Base-by-base conservation (phyloP, 2,329 filamentous ascomycete species). In the Talaromyces sp. region DNA sequence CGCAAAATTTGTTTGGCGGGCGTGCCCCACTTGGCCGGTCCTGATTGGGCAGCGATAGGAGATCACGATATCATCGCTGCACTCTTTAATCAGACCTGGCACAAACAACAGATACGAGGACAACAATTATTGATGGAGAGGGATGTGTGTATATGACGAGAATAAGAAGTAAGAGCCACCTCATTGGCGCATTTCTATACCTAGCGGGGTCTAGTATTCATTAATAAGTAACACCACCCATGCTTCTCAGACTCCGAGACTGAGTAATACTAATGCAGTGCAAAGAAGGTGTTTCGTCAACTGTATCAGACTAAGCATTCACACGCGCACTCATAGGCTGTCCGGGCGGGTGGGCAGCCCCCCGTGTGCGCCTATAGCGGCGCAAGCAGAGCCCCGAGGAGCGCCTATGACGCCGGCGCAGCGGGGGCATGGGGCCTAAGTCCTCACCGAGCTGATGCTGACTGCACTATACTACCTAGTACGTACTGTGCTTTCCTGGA, bases 351-450 rank as follows among this genome's bases (percentile, higher is more conserved):
- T 46, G 43, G 43, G 43, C 21, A 46, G 43, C 43, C 43, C 41
- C 41, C 43, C 19, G 43, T 19, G n/a, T 46, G 43, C 43, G 43
- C 43, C 43, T 46, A 46, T 46, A 21, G 24, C 19, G n/a, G 17
- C 17, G 43, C 43, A 46, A n/a, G 10, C 51, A 57, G 32, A 19
- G 31, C 50, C 52, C 29, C 35, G 19, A 26, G 32, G 41, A 52
- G 35, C 35, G 24, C 27, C 52, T 55, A 61, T 62, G 60, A 61
- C 60, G 56, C 60, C 43, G 52, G n/a, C 38, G 53, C 27, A 57
- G 60, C 56, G 60, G 60, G 60, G 60, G 57, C 29, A 32, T 51
- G 32, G 53, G 53, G 53, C 32, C 29, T 55, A 38, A 26, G 24
- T 52, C 27, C 21, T 29, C 48, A n/a, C 48, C 24, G 12, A n/a